A percentile compares a stretch with the other conserved stretches of the same genome.
Evolutionary conservation across 2,329 filamentous ascomycete species (phyloP).

Genomic region (Neofusicoccum cordaticola): DNA sequence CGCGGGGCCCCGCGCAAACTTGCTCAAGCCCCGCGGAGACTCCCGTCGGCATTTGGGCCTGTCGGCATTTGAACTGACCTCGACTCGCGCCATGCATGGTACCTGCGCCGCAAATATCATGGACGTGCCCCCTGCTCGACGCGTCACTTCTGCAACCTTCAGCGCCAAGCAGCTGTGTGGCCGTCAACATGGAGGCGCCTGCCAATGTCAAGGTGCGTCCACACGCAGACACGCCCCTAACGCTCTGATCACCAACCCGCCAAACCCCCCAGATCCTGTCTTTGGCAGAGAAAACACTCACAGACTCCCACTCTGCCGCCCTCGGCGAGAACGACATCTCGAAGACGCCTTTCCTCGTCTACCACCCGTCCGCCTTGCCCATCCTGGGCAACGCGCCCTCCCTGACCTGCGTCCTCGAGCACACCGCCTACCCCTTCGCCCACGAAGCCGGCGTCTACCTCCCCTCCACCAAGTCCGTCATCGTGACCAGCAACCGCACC

Average conservation of each 20-base stretch:
- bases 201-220: not conserved
- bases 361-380: not conserved
- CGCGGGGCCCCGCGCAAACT: not conserved
- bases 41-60: not conserved
- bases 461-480: conserved; percentile 30
- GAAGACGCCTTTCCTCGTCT: conserved; percentile 1
- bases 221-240: not conserved
- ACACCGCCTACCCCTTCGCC: conserved; percentile 39
- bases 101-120: not conserved
- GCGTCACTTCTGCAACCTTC: not conserved
- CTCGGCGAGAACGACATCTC: not conserved
- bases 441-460: conserved; percentile 48
- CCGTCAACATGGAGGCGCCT: not conserved
- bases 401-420: conserved; percentile 29
- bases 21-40: not conserved
- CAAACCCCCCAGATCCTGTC: not conserved
- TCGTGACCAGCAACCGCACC: conserved; percentile 39
- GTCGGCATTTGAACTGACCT: not conserved
- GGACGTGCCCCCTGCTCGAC: not conserved
- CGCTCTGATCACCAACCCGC: not conserved
- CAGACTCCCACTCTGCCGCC: not conserved
- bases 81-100: not conserved
- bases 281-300: not conserved
- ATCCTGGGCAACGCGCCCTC: not conserved
- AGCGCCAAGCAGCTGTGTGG: not conserved